Conservation (phyloP, 257 asterid genomes). For the Salvia miltiorrhiza region DNA sequence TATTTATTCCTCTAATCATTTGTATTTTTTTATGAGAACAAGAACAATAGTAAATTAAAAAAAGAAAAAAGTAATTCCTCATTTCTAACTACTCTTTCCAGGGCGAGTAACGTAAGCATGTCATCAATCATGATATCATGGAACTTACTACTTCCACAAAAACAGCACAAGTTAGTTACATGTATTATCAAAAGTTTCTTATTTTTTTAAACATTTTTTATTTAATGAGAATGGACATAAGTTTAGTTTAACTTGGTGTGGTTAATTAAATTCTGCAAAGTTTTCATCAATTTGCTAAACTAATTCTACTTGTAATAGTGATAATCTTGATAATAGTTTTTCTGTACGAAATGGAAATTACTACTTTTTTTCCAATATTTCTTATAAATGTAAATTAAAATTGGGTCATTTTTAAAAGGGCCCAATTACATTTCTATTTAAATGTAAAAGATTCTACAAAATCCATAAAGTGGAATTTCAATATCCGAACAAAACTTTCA, state of each 20-base stretch:
- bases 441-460: background rate
- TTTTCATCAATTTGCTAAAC: background rate
- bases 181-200: background rate
- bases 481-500: background rate
- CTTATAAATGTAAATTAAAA: background rate
- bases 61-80: background rate
- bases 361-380: background rate
- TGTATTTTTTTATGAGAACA: too few relatives aligned
- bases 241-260: background rate
- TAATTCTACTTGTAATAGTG: background rate
- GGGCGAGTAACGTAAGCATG: constrained; percentile 24
- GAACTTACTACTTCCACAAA: constrained; percentile 20
- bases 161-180: constrained; percentile 34
- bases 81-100: background rate
- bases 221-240: background rate
- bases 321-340: background rate
- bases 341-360: background rate
- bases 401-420: background rate
- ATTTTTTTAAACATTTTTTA: background rate
- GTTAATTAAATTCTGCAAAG: background rate
- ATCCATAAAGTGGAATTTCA: background rate
- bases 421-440: background rate
- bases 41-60: background rate
- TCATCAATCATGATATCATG: constrained; percentile 34
- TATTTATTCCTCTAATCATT: too few relatives aligned